These are phyloP conservation scores for sorghum (Sorghum bicolor) DNA, from an alignment of 176 grass and related monocot species.

Conservation along the genomic window Sorghum_bicolor_NCBIv3 NC_012879.2:55965001-55965500, in stretches of 20 bases:
- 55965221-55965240: background rate
- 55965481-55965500: no score
- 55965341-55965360: background rate
- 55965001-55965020: background rate
- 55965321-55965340: no score
- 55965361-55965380: background rate
- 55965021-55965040: conserved; percentile 28
- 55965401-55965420: no score
- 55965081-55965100: conserved; percentile 14
- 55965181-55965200: background rate
- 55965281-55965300: no score
- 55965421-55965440: no score
- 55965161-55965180: background rate
- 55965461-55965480: no score
- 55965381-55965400: background rate
- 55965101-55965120: conserved; percentile 29
- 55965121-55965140: background rate
- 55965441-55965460: no score
- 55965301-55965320: no score
- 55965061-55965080: conserved; percentile 19
- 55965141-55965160: background rate
- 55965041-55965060: conserved; percentile 44
- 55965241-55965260: background rate
- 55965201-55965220: background rate
- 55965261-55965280: background rate